phyloP scores from a whole-genome alignment of 164 flowering plant genomes.

The Magnolia changhungtana region DNA sequence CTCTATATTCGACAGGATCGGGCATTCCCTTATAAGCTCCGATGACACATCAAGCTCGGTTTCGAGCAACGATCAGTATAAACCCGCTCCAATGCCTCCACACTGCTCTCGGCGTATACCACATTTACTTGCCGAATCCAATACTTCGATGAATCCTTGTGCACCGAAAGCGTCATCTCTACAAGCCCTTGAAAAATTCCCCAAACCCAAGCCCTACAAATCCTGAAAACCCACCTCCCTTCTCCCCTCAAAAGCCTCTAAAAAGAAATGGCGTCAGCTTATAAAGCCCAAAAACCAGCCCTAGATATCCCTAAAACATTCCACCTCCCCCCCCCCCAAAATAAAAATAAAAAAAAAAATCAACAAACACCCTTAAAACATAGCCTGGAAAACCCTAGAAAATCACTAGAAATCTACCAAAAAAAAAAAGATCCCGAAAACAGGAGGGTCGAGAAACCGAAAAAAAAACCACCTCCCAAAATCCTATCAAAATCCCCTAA shows the following conservation, averaged over 20 bases:
- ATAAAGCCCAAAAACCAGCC: background rate
- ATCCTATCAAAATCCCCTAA: no score
- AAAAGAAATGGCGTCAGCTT: background rate
- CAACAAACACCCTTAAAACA: no score
- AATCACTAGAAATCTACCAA: no score
- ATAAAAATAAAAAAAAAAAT: background rate
- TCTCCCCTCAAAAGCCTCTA: background rate
- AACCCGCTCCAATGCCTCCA: constrained; percentile 85
- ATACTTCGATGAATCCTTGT: constrained; percentile 31
- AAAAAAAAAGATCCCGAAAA: no score
- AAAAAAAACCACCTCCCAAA: no score
- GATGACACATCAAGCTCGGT: constrained; percentile 73
- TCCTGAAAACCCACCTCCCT: background rate
- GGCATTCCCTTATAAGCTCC: constrained; percentile 78
- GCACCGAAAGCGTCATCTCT: constrained; percentile 43
- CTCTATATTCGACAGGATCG: constrained; percentile 77
- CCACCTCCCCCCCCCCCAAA: no score
- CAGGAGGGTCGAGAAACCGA: no score
- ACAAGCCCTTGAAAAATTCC: background rate
- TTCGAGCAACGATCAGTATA: constrained; percentile 84
- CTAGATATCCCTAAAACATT: background rate
- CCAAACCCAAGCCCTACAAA: background rate
- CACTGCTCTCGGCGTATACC: constrained; percentile 89
- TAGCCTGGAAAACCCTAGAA: no score
- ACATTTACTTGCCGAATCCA: constrained; percentile 77